Conservation (phyloP, 1,139 yeast genomes). For the Zygoascus sp. region DNA sequence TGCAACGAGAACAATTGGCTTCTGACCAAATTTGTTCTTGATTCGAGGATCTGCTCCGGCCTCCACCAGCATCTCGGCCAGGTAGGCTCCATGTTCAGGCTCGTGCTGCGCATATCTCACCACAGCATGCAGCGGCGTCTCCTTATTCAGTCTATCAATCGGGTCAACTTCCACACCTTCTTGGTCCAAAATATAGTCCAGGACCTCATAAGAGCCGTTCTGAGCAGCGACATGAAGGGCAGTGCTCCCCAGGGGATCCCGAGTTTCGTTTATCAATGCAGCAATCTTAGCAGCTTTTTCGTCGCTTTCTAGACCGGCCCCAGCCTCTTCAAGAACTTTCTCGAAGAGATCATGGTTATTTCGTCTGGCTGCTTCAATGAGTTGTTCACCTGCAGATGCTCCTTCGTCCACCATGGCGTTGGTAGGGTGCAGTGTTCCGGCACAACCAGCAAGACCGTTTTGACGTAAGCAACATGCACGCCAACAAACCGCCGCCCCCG, state of each 20-base stretch:
- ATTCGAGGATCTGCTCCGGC: slow-evolving; percentile 84
- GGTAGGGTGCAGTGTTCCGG: background rate
- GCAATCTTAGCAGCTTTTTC: slow-evolving; percentile 39
- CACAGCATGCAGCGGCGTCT: slow-evolving; percentile 86
- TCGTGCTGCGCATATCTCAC: slow-evolving; percentile 72
- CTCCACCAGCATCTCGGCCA: slow-evolving; percentile 76
- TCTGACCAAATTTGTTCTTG: slow-evolving; percentile 55
- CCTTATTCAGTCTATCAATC: slow-evolving; percentile 61
- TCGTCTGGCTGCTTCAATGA: slow-evolving; percentile 82
- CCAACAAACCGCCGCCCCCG: no score
- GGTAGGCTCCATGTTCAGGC: slow-evolving; percentile 78
- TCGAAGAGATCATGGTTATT: slow-evolving; percentile 75
- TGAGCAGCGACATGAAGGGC: slow-evolving; percentile 78
- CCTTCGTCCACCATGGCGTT: slow-evolving; percentile 44
- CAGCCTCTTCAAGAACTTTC: slow-evolving; percentile 47
- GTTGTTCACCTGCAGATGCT: slow-evolving; percentile 73
- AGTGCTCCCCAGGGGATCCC: slow-evolving; percentile 77
- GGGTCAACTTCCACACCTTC: slow-evolving; percentile 93
- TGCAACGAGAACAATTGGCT: slow-evolving; percentile 66
- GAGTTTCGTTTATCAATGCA: slow-evolving; percentile 58
- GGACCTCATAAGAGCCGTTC: slow-evolving; percentile 74
- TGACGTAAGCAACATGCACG: background rate
- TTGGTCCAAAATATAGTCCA: slow-evolving; percentile 76
- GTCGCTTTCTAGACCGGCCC: slow-evolving; percentile 26
- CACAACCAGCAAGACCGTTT: no score